A percentile compares a stretch with the other conserved stretches of the same genome.
These are phyloP conservation scores for Fomitopsis palustris DNA, from an alignment of 1,284 basidiomycete genomes.

Conservation along the genomic window DNA sequence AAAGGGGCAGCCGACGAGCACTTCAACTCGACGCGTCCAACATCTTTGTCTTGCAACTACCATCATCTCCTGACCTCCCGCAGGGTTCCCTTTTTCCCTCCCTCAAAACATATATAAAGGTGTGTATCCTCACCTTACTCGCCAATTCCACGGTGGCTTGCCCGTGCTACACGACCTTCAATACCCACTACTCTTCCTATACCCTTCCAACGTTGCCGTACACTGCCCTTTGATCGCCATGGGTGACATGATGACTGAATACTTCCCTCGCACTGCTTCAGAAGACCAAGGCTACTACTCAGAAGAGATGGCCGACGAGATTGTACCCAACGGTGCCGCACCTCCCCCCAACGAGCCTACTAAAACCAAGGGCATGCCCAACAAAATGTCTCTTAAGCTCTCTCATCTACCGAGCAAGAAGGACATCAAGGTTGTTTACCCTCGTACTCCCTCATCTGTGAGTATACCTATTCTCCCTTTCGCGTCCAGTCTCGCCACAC, in stretches of 20 bases:
- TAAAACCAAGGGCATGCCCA: slow-evolving; percentile 32
- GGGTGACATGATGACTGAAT: slow-evolving; percentile 12
- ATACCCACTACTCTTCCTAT: neutral
- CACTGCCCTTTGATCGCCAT: neutral
- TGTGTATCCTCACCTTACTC: neutral
- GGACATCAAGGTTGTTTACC: slow-evolving; percentile 65
- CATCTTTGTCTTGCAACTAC: slow-evolving; percentile 8
- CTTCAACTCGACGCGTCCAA: slow-evolving; percentile 1
- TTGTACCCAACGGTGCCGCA: slow-evolving; percentile 21
- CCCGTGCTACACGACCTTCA: neutral
- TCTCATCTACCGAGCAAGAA: slow-evolving; percentile 71
- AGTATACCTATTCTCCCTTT: slow-evolving; percentile 19
- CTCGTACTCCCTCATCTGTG: slow-evolving; percentile 68
- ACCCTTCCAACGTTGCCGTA: neutral
- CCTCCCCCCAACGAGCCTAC: slow-evolving; percentile 19
- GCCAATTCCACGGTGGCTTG: neutral
- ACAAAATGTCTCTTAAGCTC: slow-evolving; percentile 63
- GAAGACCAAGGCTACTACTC: slow-evolving; percentile 11
- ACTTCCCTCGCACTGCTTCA: slow-evolving; percentile 23
- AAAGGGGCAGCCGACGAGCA: slow-evolving; percentile 3
- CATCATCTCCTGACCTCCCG: slow-evolving; percentile 5
- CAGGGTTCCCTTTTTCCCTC: neutral
- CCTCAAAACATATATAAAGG: neutral
- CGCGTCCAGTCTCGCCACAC: neutral
- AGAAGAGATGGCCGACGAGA: slow-evolving; percentile 5